Percentiles rank a stretch among this genome's conserved stretches.
Conservation (phyloP, 2,329 filamentous ascomycete genomes). For the Sphaceloma murrayae region DNA sequence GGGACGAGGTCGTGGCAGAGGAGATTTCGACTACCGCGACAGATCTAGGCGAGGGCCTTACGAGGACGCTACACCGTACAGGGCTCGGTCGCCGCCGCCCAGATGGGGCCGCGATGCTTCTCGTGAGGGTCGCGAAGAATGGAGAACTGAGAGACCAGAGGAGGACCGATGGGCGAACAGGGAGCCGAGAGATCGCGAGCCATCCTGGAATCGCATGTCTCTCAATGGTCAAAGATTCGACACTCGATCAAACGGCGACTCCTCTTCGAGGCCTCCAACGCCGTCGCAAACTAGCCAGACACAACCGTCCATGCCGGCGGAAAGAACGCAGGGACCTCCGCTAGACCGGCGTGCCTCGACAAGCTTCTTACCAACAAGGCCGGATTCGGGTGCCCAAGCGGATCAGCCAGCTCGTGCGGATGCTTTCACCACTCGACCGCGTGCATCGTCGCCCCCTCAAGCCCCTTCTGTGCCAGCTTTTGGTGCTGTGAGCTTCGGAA, state of each 20-base stretch:
- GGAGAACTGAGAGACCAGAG: constrained; percentile 37
- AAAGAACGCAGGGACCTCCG: constrained; percentile 26
- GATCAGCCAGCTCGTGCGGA: constrained; percentile 38
- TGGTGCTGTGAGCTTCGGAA: constrained; percentile 31
- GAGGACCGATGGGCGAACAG: constrained; percentile 33
- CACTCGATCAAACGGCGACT: constrained; percentile 23
- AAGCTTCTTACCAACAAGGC: constrained; percentile 35
- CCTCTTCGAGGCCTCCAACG: constrained; percentile 20
- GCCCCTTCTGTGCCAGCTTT: constrained; percentile 49
- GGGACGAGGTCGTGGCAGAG: constrained; percentile 45
- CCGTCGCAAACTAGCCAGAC: constrained; percentile 16
- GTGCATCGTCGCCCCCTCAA: constrained; percentile 43
- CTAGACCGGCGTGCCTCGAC: constrained; percentile 19
- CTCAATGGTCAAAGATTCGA: constrained; percentile 22
- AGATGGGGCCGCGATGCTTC: constrained; percentile 42
- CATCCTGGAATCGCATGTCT: constrained; percentile 12
- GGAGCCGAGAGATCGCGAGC: constrained; percentile 16
- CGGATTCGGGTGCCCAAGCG: constrained; percentile 25
- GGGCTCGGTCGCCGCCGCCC: constrained; percentile 43
- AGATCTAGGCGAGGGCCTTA: constrained; percentile 37
- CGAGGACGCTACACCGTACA: constrained; percentile 49
- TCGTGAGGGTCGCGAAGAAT: constrained; percentile 34
- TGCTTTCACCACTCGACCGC: constrained; percentile 37
- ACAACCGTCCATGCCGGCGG: constrained; percentile 28
- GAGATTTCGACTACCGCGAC: constrained; percentile 44